Evolutionary conservation across 225 moss, liverwort and hornwort species (phyloP), one percentile per base, ranked within the genome.

Genomic region (Polytrichum formosum): DNA sequence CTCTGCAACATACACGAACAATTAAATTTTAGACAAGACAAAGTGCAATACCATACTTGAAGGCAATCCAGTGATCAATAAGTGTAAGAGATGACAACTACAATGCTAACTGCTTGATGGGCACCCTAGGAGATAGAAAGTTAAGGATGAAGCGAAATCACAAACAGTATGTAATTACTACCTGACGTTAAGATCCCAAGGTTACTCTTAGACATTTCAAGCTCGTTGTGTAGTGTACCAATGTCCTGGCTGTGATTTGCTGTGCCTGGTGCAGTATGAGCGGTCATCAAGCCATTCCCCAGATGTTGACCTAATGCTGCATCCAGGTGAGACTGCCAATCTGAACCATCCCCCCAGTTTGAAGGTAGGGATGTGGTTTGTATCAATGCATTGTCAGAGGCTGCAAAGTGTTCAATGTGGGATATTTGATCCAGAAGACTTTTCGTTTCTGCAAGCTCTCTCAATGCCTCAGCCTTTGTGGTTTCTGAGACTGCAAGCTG

Each of bases 281-380:
- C 30, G 26, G 56, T 69, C 8, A 79, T 73, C 61, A 76, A 72
- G 64, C 61, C 65, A 55, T 35, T 53, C 55, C 61, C 70, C 1
- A 73, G 68, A n/a, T 70, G 75, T 55, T 77, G 79, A 61, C 79
- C 77, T 33, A 88, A 59, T 54, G 66, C 13, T 35, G 84, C 84
- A 78, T 88, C 88, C 5, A 88, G 79, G 28, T 84, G 88, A 76
- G 84, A 78, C 77, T 88, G 84, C 88, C 88, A 88, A 71, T 76
- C 70, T 64, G 71, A 6, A 19, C 61, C 82, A 64, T 84, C 81
- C 2, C 70, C 72, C 56, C 79, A 61, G 25, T 72, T 83, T 68
- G 64, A 28, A 53, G 82, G 83, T 56, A 66, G 54, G 28, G 78
- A 81, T 59, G 69, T 53, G 63, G 80, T 67, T 61, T 83, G 78